Percentiles rank a stretch among this genome's conserved stretches.
These are phyloP conservation scores for Tolypocladium endophyticum DNA, from an alignment of 2,329 filamentous ascomycete species.

Conservation along the genomic window DNA sequence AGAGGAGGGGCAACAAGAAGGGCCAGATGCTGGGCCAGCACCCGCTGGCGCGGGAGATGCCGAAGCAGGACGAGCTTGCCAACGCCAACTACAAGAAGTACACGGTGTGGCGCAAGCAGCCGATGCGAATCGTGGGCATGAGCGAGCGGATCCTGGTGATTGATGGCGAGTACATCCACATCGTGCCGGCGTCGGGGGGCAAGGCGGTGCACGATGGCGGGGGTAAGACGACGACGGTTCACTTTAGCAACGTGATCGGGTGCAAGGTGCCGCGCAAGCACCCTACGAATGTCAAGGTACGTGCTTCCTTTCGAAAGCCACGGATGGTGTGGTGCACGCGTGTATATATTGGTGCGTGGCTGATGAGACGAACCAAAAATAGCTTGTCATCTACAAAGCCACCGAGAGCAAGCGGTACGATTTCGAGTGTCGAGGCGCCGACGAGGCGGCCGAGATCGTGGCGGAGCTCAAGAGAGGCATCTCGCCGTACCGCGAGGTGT, in stretches of 20 bases:
- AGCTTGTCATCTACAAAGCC: slow-evolving; percentile 64
- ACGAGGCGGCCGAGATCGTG: slow-evolving; percentile 71
- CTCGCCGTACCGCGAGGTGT: slow-evolving; percentile 49
- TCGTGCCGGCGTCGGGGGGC: slow-evolving; percentile 60
- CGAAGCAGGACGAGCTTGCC: slow-evolving; percentile 48
- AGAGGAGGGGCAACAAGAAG: slow-evolving; percentile 41
- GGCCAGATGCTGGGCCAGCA: slow-evolving; percentile 47
- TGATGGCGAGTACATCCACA: slow-evolving; percentile 79
- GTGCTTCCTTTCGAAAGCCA: slow-evolving; percentile 7
- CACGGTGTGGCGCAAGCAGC: slow-evolving; percentile 71
- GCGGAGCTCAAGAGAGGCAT: slow-evolving; percentile 68
- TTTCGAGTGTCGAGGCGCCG: slow-evolving; percentile 64
- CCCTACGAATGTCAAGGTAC: slow-evolving; percentile 68
- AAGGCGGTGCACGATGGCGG: slow-evolving; percentile 54
- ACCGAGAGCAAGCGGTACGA: slow-evolving; percentile 75
- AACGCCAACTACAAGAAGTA: slow-evolving; percentile 62
- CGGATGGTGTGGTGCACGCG: neutral
- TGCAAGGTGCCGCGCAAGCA: slow-evolving; percentile 74
- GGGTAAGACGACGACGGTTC: slow-evolving; percentile 68
- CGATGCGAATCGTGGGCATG: slow-evolving; percentile 67
- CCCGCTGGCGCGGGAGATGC: slow-evolving; percentile 54
- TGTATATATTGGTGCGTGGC: neutral
- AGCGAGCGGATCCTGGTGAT: slow-evolving; percentile 70
- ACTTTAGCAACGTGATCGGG: slow-evolving; percentile 72
- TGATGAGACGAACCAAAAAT: slow-evolving; percentile 5